Evolutionary conservation across 1,284 basidiomycete species (phyloP), one percentile per base, ranked within the genome.

Genomic region (Tranzscheliella williamsii): DNA sequence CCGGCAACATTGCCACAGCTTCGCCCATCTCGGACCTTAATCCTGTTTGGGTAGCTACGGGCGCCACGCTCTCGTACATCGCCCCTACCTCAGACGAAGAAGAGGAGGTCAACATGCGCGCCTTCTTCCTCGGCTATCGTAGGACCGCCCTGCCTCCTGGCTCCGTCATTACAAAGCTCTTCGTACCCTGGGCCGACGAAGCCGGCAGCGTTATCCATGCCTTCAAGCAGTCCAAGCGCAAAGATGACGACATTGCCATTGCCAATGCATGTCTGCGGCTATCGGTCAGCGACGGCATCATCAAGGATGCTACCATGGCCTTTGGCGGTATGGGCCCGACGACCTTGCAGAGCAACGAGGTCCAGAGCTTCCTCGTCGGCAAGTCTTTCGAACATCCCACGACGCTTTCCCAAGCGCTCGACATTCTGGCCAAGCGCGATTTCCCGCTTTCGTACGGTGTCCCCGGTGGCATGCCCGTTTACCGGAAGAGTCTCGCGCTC

Each of bases 191-290:
- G 62, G 35, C 41, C 5, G 52, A 53, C 21, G 55, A 55, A 6
- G 62, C 57, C 15, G 61, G 57, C 5, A 58, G 62, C 24, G 55
- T 77, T 12, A 49, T 72, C 1, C 57, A 72, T 12, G 74, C 78
- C 3, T 79, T 73, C 75, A 79, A 79, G 65, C 74, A 78, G 55
- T 69, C 76, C 13, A 79, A 78, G 56, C 46, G 78, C 7, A 75
- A 71, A 39, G 78, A 79, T 38, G 78, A 79, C 42, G 78, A 79
- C 40, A 79, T 79, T 35, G 76, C 78, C 26, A 79, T 78, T 38
- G 78, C 79, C 32, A 78, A 72, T 1, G 64, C 57, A 11, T 78
- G 78, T 55, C 56, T 79, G 2, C 60, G 58, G 11, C 23, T 67
- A 3, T 49, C 45, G 11, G 38, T 70, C n/a, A 42, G 34, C 22